Percentiles rank a stretch among this genome's conserved stretches.
phyloP scores from a whole-genome alignment of 2,329 filamentous ascomycete genomes.

The Fusarium duplospermum region DNA sequence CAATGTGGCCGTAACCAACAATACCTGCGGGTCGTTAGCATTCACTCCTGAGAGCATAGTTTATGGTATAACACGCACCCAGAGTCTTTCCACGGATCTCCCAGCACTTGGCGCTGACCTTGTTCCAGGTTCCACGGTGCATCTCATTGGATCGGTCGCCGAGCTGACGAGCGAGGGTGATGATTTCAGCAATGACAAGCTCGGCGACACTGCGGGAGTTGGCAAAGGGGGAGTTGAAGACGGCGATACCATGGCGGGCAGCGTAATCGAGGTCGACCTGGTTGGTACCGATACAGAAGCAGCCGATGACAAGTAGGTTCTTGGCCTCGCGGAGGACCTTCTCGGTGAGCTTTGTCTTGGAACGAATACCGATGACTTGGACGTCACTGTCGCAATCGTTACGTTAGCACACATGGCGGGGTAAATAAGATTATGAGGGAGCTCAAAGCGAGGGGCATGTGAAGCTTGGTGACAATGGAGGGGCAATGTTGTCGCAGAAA shows the following conservation, averaged over 20 bases:
- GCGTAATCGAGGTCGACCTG: slow-evolving; percentile 90
- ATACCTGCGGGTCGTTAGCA: slow-evolving; percentile 67
- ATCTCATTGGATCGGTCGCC: slow-evolving; percentile 94
- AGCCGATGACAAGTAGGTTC: slow-evolving; percentile 94
- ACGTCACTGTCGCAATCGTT: slow-evolving; percentile 72
- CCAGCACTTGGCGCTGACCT: slow-evolving; percentile 97
- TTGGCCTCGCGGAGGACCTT: slow-evolving; percentile 89
- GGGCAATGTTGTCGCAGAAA: slow-evolving; percentile 28
- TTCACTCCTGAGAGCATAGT: background rate
- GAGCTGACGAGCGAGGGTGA: slow-evolving; percentile 89
- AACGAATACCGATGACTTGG: slow-evolving; percentile 97
- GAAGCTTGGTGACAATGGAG: slow-evolving; percentile 16
- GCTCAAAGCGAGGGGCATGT: slow-evolving; percentile 24
- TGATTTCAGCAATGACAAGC: slow-evolving; percentile 94
- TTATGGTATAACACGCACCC: slow-evolving; percentile 61
- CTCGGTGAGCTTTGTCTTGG: slow-evolving; percentile 93
- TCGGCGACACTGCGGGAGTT: slow-evolving; percentile 98
- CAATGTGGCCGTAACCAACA: slow-evolving; percentile 97
- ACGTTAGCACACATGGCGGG: slow-evolving; percentile 31
- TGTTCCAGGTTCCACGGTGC: slow-evolving; percentile 96
- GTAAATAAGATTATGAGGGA: background rate
- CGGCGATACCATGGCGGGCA: slow-evolving; percentile 87
- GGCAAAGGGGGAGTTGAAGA: slow-evolving; percentile 99
- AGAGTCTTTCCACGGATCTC: slow-evolving; percentile 98
- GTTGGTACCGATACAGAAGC: slow-evolving; percentile 99